Evolutionary conservation across 768 basidiomycete species (phyloP), one percentile per base, ranked within the genome.

Genomic region (Tricholoma furcatifolium): DNA sequence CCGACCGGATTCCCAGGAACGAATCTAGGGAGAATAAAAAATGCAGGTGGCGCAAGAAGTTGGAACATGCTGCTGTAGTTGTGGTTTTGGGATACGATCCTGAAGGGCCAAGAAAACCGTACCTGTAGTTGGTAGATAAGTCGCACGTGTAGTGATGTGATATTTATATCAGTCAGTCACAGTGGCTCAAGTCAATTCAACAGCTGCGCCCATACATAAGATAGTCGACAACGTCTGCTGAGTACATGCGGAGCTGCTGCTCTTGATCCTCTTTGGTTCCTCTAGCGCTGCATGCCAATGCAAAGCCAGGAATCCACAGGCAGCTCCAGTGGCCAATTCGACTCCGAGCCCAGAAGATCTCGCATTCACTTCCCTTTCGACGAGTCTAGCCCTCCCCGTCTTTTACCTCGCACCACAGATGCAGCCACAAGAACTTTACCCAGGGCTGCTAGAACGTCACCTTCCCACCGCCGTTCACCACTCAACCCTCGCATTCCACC

Each of bases 291-390:
- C 27, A 30, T 39, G 24, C 36, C 11, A 51, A 59, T 59, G 58
- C 35, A 44, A 51, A 56, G 48, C 27, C 51, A 53, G 47, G 57
- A 55, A 50, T 56, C 51, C 4, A 31, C 21, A 34, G 58, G 44
- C 18, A 56, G 43, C 42, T 51, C 51, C 18, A 56, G 50, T 24
- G 43, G 51, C 32, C 53, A 42, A 34, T 38, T 55, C 30, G 56
- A 60, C 34, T 60, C 56, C 17, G 54, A 56, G 41, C 45, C 54
- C 30, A 59, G 44, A 47, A 54, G 46, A 30, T 57, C 64, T 17
- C 62, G 48, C 20, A 63, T 63, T 12, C 60, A 61, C 49, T 60
- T 62, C 23, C 57, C 62, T 12, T 44, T 32, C 12, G 57, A 60
- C 43, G 45, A 49, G 14, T 20, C 56, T 43, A 56, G 45, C 12